Evolutionary conservation across 2,329 filamentous ascomycete genomes (phyloP), one percentile per base, ranked within the genome.

Genomic region (Fusarium sp.): DNA sequence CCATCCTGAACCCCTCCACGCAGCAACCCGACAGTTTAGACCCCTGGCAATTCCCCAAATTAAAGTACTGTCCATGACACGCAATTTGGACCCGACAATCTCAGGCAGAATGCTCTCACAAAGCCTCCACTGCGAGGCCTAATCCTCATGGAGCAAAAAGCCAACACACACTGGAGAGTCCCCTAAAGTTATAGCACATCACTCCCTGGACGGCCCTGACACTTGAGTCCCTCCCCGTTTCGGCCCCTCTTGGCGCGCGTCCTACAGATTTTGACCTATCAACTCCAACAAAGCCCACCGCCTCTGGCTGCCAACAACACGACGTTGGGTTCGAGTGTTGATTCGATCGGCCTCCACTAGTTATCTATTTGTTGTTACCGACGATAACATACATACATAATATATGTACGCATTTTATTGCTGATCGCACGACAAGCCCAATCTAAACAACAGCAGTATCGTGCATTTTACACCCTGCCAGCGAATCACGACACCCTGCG

Each of bases 261-360:
- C 51, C 43, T 21, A 12, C 17, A 45, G 46, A 23, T 54, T 61
- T 67, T 67, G 68, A 65, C 70, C 70, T 73, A 73, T 73, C 70
- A 73, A 44, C 67, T 67, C 47, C 44, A 47, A 51, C 61, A 67
- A 55, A 68, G 62, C 67, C 70, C 70, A 73, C 68, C 68, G 65
- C 68, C 62, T 67, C 65, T 68, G 50, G 60, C 54, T 68, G 64
- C 43, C 59, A 57, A 58, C 66, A 57, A 63, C 61, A 52, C 43
- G 40, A 52, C 51, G 42, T 62, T 53, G 28, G 40, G 45, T 45
- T 54, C 32, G 49, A 30, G 47, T 57, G 52, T 60, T 66, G 50
- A 66, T 62, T 36, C 34, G 34, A 36, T 36, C 9, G 34, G 19
- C 34, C 34, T 36, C 34, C 34, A 36, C 34, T 36, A 34, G 32